Base-by-base conservation (phyloP, 2,329 filamentous ascomycete species). In the Fusarium avenaceum region DNA sequence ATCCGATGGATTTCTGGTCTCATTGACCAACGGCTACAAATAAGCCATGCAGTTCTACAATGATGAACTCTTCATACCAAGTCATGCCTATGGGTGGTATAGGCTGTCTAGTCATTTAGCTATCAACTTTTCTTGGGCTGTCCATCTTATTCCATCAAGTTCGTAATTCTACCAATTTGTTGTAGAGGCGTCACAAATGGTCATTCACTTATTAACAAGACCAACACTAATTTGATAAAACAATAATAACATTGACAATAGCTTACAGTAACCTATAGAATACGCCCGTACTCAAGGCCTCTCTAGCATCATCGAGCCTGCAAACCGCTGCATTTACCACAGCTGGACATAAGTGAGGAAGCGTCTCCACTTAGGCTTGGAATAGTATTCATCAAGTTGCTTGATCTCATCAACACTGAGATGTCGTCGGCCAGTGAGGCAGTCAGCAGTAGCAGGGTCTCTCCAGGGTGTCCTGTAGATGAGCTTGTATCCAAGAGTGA, bases 271-370 rank as follows among this genome's bases (percentile, higher is more conserved):
- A 14, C 6, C 13, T 38, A 14, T 11, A 14, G 10, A 58, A 24
- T 46, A n/a, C 15, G 13, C 30, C 35, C 13, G 7, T 42, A 24
- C 6, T 8, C 53, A 35, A 28, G 7, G 7, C 22, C 15, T 14
- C n/a, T 9, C 14, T 5, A 22, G 4, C 13, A 7, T 42, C 22
- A 11, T 33, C 4, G 8, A 26, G 6, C 28, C 13, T 48, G 8
- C 10, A 35, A 35, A 8, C 13, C 51, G 19, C 13, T 43, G 44
- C 2, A 1, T 19, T 43, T 62, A 71, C 63, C 68, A 71, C 48
- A 70, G 32, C 17, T 69, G 54, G 5, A 72, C 54, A 46, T 72
- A 71, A 1, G 69, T 67, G 22, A 69, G 33, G 24, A 72, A 72
- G 4, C 67, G 65, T 24, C 68, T 71, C 67, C 67, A 71, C 49